phyloP scores from a whole-genome alignment of 345 rosid species.

The Barbarea vulgaris region DNA sequence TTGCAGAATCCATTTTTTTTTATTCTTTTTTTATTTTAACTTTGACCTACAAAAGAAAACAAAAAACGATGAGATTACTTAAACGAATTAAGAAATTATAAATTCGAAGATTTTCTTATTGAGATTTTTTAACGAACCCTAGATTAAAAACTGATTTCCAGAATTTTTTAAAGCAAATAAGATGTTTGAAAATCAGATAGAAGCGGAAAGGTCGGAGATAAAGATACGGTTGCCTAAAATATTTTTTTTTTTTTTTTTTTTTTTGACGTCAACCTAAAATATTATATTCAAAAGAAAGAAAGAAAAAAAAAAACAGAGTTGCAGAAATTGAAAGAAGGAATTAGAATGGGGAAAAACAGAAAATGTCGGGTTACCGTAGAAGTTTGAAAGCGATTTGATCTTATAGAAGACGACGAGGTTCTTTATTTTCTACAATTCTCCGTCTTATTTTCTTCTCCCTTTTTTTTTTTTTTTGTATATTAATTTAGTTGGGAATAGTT shows the following conservation, averaged over 20 bases:
- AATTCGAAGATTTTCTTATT: background rate
- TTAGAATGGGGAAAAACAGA: background rate
- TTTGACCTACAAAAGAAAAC: background rate
- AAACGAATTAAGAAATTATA: background rate
- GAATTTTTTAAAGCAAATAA: background rate
- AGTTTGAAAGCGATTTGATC: constrained; percentile 34
- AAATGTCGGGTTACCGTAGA: constrained; percentile 32
- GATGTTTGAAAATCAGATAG: constrained; percentile 12
- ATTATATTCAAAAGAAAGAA: background rate
- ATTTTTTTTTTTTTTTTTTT: too few species aligned
- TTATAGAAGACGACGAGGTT: background rate
- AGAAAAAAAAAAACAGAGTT: background rate
- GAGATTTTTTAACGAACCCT: constrained; percentile 1
- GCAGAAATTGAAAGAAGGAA: background rate
- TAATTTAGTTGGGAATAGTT: constrained; percentile 11
- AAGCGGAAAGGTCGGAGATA: constrained; percentile 20
- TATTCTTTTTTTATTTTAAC: background rate
- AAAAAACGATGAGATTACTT: background rate
- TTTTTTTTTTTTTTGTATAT: background rate
- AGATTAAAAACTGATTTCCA: background rate
- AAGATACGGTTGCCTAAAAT: constrained; percentile 16
- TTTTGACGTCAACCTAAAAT: too few species aligned
- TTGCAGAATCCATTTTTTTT: constrained; percentile 63
- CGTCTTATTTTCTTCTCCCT: background rate
- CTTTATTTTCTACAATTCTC: too few species aligned